Evolutionary conservation across 2,329 filamentous ascomycete species (phyloP), one percentile per base, ranked within the genome.

Genomic region (Salinomyces thailandicus): DNA sequence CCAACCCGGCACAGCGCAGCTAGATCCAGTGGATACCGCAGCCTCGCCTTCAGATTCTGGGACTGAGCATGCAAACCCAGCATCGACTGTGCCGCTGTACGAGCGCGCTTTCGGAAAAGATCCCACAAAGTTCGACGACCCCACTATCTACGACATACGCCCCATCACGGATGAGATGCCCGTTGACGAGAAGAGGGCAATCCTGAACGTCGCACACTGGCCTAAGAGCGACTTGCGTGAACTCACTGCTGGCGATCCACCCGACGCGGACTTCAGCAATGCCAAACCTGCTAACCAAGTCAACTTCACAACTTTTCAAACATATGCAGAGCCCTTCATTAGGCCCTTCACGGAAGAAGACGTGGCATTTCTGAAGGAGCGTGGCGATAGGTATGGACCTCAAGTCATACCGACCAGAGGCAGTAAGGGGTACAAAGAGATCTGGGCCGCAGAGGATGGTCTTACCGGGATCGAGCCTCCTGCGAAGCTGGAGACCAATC

Each of bases 381-480:
- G 73, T 51, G 85, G 87, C 39, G 87, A 98, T 59, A 77, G 91
- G 24, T 67, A 80, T 15, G 78, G 72, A 2, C 85, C 89, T 1
- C 96, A 95, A 51, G 67, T 87, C 24, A 85, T 94, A 60, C 86
- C 89, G 5, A 79, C 80, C 46, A 78, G 86, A 15, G 87, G 86
- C 31, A 82, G 84, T 58, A 79, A 79, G 50, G 81, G 85, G 53
- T 98, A 96, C 62, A 78, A 75, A 16, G 87, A 96, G 42, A 70
- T 89, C 7, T 98, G 91, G 91, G 81, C 85, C 0, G 86, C 94
- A 48, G 91, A 98, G 57, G 91, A 98, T 53, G 85, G 85, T 7
- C 18, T 33, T 12, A 81, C 85, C 68, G 71, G 79, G 24, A 66
- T 87, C 5, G 85, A 93, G 54, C 71, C 73, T 4, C 70, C 73